phyloP scores from a whole-genome alignment of 2,329 filamentous ascomycete genomes.

The Sporothrix globosa region DNA sequence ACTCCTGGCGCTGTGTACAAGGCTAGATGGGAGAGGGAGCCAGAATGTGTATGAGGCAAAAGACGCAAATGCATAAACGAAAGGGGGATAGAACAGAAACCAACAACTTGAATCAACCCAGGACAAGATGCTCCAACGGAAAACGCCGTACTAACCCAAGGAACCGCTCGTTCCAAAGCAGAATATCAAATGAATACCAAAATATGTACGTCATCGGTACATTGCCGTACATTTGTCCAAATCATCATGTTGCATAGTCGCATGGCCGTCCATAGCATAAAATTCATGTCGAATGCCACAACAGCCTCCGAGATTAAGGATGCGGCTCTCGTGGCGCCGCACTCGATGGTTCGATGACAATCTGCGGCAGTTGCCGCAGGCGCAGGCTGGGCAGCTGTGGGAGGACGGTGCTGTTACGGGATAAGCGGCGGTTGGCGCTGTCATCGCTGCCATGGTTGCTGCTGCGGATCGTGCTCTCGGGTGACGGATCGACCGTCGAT shows the following conservation, averaged over 20 bases:
- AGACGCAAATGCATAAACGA: not conserved
- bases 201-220: not conserved
- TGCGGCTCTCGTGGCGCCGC: conserved; percentile 41
- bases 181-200: conserved; percentile 5
- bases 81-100: not conserved
- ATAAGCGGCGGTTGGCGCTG: conserved; percentile 33
- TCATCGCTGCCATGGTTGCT: conserved; percentile 27
- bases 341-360: conserved; percentile 61
- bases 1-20: not conserved
- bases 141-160: conserved; percentile 22
- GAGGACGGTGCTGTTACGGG: conserved; percentile 45
- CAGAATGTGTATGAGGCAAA: not conserved
- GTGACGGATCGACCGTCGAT: not conserved
- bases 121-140: not conserved
- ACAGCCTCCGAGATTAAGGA: not conserved
- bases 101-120: not conserved
- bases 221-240: conserved; percentile 4
- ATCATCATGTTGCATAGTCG: conserved; percentile 18
- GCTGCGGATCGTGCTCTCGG: not conserved
- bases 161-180: conserved; percentile 20
- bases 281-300: not conserved
- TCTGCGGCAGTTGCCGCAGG: conserved; percentile 56
- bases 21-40: not conserved
- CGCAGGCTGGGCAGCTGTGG: conserved; percentile 59
- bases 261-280: not conserved